Percentiles rank a stretch among this genome's conserved stretches.
Evolutionary conservation across 2,329 filamentous ascomycete species (phyloP).

Genomic region (Fusarium transvaalense): DNA sequence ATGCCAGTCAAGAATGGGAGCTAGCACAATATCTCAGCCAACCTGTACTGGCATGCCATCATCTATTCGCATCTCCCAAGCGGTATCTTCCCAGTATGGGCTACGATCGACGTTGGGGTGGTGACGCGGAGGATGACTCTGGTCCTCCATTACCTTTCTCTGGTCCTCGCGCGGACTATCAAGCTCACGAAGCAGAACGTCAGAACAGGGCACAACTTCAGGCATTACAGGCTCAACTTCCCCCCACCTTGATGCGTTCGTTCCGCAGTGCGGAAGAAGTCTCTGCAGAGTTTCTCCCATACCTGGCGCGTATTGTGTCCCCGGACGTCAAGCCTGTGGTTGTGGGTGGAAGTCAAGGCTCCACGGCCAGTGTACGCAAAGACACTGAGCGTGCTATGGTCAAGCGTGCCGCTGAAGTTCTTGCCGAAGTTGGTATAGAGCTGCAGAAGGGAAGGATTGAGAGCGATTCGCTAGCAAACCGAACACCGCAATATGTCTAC

Average conservation of each 20-base stretch:
- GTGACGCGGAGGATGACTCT: constrained; percentile 59
- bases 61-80: constrained; percentile 84
- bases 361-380: constrained; percentile 87
- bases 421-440: constrained; percentile 83
- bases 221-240: constrained; percentile 77
- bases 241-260: constrained; percentile 76
- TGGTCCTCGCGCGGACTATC: constrained; percentile 84
- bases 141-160: constrained; percentile 78
- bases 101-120: constrained; percentile 61
- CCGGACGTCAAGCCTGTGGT: constrained; percentile 93
- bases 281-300: constrained; percentile 85
- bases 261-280: constrained; percentile 85
- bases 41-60: constrained; percentile 88
- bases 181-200: constrained; percentile 83
- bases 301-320: constrained; percentile 83
- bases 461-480: constrained; percentile 68
- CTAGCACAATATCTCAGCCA: constrained; percentile 87
- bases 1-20: constrained; percentile 92
- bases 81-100: constrained; percentile 58
- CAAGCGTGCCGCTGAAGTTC: constrained; percentile 80
- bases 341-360: constrained; percentile 74
- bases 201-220: constrained; percentile 81
- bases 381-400: constrained; percentile 88
- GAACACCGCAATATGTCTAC: constrained; percentile 82
- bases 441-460: constrained; percentile 88